Evolutionary conservation across 192 early-diverging fungal species (phyloP).

Genomic region (Backusella tuberculispora): DNA sequence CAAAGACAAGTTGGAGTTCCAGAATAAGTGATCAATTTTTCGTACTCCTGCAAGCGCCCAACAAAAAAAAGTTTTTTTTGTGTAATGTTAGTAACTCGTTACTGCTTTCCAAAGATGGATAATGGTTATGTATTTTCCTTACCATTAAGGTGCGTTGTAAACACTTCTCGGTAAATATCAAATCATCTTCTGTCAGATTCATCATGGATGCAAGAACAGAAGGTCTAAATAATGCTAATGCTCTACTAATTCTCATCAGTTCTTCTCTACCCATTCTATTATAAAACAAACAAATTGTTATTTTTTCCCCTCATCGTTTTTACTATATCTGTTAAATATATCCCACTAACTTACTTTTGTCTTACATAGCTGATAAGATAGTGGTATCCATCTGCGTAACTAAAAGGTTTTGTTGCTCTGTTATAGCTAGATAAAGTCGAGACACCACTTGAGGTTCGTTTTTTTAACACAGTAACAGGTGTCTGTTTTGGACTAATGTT

Average conservation of each 20-base stretch:
- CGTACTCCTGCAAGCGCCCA: slow-evolving; percentile 71
- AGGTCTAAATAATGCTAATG: slow-evolving; percentile 89
- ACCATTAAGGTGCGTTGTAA: slow-evolving; percentile 89
- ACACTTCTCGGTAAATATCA: slow-evolving; percentile 96
- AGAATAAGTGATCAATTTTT: slow-evolving; percentile 91
- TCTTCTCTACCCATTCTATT: slow-evolving; percentile 85
- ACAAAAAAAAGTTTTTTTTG: neutral
- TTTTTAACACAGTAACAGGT: neutral
- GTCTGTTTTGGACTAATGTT: neutral
- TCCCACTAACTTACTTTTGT: slow-evolving; percentile 43
- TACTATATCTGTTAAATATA: neutral
- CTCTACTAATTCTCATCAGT: slow-evolving; percentile 87
- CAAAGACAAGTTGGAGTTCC: slow-evolving; percentile 96
- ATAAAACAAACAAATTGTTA: neutral
- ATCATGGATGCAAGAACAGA: slow-evolving; percentile 93
- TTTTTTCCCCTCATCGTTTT: neutral
- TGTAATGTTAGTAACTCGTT: neutral
- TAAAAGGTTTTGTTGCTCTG: slow-evolving; percentile 82
- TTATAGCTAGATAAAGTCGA: slow-evolving; percentile 58
- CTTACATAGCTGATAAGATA: slow-evolving; percentile 82
- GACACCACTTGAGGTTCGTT: neutral
- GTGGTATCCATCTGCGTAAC: slow-evolving; percentile 93
- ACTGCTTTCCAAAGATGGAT: slow-evolving; percentile 1
- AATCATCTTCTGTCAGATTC: slow-evolving; percentile 91
- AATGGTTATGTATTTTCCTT: slow-evolving; percentile 26